Evolutionary conservation across 2,329 filamentous ascomycete genomes (phyloP), one percentile per base, ranked within the genome.

Genomic region (Zasmidium angulare): DNA sequence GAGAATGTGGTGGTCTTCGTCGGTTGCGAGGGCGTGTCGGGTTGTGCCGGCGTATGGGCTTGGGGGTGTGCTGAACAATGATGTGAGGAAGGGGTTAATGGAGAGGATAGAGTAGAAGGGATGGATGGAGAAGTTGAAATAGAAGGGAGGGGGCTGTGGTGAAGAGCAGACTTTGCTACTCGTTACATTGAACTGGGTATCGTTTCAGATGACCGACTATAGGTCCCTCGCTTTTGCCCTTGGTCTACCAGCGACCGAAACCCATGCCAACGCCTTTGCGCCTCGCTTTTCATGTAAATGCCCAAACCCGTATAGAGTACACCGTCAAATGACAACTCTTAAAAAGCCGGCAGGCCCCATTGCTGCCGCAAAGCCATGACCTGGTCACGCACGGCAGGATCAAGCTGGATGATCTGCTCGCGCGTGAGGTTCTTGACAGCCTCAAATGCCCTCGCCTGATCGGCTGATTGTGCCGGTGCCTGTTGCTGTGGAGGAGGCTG

Each of bases 391-490:
- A 29, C 11, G 6, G 4, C 6, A 29, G 26, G 26, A 4, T 29
- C 26, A 22, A 71, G 52, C 2, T 86, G 84, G 72, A 93, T 89
- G 67, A 98, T 92, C 58, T 90, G 86, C 59, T 90, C 83, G 69
- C 90, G 89, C 1, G 91, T 85, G 78, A 97, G 86, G 55, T 84
- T 85, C 79, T 97, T 81, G 50, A 97, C 89, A 82, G 80, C 14
- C 81, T 76, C 12, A 73, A 67, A 1, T 72, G 71, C 9, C 77
- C 73, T 43, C 69, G 74, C 40, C 75, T 71, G 4, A 79, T 75
- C 53, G 79, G 78, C 26, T 74, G 56, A 23, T 54, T 74, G 76
- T 29, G 73, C 60, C 11, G 63, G 62, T 53, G 71, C 68, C 52
- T 71, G 76, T 53, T 78, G 78, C 52, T 82, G 83, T 10, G 77